phyloP scores from a whole-genome alignment of 352 stramenopile species.

The Thraustochytrium sp. region DNA sequence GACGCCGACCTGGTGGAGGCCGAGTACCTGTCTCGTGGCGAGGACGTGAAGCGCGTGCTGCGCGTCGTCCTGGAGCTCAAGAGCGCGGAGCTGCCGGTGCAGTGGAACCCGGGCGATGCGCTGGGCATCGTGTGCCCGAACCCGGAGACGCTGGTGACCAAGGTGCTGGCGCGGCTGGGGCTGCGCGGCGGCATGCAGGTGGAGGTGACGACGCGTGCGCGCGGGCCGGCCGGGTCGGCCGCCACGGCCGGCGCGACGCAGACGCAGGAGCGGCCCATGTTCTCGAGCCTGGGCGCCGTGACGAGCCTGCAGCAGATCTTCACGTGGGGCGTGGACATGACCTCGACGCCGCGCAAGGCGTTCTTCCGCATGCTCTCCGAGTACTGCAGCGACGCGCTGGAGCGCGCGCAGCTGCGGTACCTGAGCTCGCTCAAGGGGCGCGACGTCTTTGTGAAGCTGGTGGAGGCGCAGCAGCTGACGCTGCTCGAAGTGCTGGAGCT shows the following conservation, averaged over 20 bases:
- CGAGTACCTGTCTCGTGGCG: slow-evolving; percentile 36
- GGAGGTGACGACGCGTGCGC: neutral
- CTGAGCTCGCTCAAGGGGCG: slow-evolving; percentile 22
- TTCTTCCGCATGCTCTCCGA: slow-evolving; percentile 60
- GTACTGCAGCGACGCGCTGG: slow-evolving; percentile 62
- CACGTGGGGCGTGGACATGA: slow-evolving; percentile 70
- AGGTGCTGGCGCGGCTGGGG: neutral
- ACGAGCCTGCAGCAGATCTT: slow-evolving; percentile 70
- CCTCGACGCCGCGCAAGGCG: slow-evolving; percentile 67
- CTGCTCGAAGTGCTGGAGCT: slow-evolving; percentile 80
- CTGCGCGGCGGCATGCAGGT: neutral
- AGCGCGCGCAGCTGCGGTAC: slow-evolving; percentile 43
- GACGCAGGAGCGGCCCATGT: neutral
- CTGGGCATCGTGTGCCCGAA: slow-evolving; percentile 77
- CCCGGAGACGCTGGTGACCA: slow-evolving; percentile 15
- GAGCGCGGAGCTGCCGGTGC: slow-evolving; percentile 41
- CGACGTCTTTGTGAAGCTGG: slow-evolving; percentile 59
- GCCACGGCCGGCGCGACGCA: neutral
- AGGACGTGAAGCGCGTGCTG: slow-evolving; percentile 47
- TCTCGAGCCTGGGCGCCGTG: neutral
- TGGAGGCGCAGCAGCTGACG: slow-evolving; percentile 75
- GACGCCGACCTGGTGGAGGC: slow-evolving; percentile 8
- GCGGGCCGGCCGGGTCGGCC: neutral
- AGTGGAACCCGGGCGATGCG: slow-evolving; percentile 70
- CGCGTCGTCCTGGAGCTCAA: slow-evolving; percentile 48